Conservation (phyloP, 441 rosid genomes). For the Croton laevigatus region DNA sequence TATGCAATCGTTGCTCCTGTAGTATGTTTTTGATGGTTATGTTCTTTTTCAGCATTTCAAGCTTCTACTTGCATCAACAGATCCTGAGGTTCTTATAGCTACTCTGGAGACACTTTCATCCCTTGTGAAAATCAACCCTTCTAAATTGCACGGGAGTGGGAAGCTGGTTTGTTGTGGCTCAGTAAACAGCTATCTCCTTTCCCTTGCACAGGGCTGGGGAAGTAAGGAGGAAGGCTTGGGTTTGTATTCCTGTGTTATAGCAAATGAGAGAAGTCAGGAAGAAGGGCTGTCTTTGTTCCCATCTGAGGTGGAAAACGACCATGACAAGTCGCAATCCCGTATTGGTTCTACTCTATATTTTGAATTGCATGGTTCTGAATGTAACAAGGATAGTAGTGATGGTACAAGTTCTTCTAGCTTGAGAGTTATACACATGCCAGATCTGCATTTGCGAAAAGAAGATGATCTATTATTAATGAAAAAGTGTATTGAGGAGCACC, state of each 20-base stretch:
- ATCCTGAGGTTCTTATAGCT: constrained; percentile 92
- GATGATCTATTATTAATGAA: constrained; percentile 84
- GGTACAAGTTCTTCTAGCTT: constrained; percentile 36
- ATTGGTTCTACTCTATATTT: constrained; percentile 94
- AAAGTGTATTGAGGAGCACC: constrained; percentile 77
- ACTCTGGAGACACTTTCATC: constrained; percentile 86
- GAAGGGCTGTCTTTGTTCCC: constrained; percentile 91
- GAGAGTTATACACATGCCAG: constrained; percentile 73
- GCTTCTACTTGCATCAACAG: constrained; percentile 89
- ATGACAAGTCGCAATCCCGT: constrained; percentile 59
- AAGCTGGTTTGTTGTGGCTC: constrained; percentile 88
- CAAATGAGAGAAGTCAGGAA: constrained; percentile 85
- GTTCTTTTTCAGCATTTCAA: constrained; percentile 76
- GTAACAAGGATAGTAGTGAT: constrained; percentile 35
- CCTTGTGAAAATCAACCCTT: constrained; percentile 84
- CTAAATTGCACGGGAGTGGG: constrained; percentile 86
- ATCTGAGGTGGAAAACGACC: constrained; percentile 56
- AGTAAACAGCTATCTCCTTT: constrained; percentile 76
- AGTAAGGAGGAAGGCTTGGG: constrained; percentile 99
- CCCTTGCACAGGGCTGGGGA: constrained; percentile 99
- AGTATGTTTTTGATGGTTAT: constrained; percentile 16
- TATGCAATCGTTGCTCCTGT: constrained; percentile 18
- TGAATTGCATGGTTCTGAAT: constrained; percentile 75
- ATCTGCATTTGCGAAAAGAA: constrained; percentile 83
- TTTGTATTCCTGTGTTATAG: constrained; percentile 84